Percentiles rank a stretch among this genome's conserved stretches.
phyloP scores from a whole-genome alignment of 2,329 filamentous ascomycete species.

The Stachybotrys chlorohalonatus region DNA sequence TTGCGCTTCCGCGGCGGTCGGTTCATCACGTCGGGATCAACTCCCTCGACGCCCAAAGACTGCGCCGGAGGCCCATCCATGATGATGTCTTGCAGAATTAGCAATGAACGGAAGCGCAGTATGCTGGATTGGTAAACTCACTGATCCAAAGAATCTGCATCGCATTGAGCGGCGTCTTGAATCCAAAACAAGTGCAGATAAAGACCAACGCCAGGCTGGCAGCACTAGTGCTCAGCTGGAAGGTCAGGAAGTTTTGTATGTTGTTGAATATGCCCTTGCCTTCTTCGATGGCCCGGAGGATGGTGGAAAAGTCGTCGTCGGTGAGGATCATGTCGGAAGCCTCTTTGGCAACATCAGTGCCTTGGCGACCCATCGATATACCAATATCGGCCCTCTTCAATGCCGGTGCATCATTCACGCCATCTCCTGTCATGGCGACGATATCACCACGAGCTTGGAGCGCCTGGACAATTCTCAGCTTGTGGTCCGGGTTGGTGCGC shows the following conservation, averaged over 20 bases:
- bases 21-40: slow-evolving; percentile 90
- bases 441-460: slow-evolving; percentile 90
- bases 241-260: slow-evolving; percentile 98
- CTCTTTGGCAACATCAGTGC: slow-evolving; percentile 95
- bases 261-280: slow-evolving; percentile 99
- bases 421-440: slow-evolving; percentile 97
- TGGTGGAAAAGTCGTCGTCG: slow-evolving; percentile 84
- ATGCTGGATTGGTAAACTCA: slow-evolving; percentile 37
- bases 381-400: slow-evolving; percentile 97
- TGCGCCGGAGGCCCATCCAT: slow-evolving; percentile 98
- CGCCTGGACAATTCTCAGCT: slow-evolving; percentile 90
- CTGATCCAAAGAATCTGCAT: slow-evolving; percentile 99
- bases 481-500: slow-evolving; percentile 92
- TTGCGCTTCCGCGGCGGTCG: slow-evolving; percentile 75
- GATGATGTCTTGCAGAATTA: slow-evolving; percentile 66
- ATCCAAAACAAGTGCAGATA: slow-evolving; percentile 83
- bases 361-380: slow-evolving; percentile 90
- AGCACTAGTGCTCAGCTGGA: slow-evolving; percentile 94
- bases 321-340: slow-evolving; percentile 90
- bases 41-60: slow-evolving; percentile 89
- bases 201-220: slow-evolving; percentile 87
- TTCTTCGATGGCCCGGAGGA: slow-evolving; percentile 92
- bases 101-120: slow-evolving; percentile 6
- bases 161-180: slow-evolving; percentile 91
- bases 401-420: slow-evolving; percentile 94